Evolutionary conservation across 1,284 basidiomycete species (phyloP).

Genomic region (Puccinia horiana): DNA sequence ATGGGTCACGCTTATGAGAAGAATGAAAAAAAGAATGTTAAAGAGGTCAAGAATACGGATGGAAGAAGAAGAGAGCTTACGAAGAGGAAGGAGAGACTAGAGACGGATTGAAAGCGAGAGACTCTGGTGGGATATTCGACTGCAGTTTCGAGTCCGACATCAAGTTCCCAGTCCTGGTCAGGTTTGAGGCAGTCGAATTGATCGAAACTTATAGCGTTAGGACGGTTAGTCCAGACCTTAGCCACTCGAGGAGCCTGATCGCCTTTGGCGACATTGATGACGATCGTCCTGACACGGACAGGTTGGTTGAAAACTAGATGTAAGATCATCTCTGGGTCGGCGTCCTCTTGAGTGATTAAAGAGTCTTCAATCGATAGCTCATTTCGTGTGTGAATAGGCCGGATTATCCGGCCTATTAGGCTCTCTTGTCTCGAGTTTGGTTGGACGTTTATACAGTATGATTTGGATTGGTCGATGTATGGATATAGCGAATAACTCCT

Average conservation of each 20-base stretch:
- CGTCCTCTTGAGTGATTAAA: conserved; percentile 10
- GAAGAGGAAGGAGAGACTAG: conserved; percentile 43
- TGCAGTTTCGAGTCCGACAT: conserved; percentile 27
- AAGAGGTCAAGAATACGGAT: not conserved
- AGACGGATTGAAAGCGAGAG: conserved; percentile 47
- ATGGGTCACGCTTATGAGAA: conserved; percentile 26
- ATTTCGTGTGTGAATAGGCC: conserved; percentile 37
- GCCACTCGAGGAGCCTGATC: conserved; percentile 21
- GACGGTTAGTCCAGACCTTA: conserved; percentile 38
- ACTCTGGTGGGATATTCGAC: conserved; percentile 45
- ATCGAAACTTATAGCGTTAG: conserved; percentile 36
- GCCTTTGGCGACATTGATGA: conserved; percentile 31
- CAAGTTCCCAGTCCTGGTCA: conserved; percentile 46
- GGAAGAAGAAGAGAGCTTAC: not conserved
- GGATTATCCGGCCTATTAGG: conserved; percentile 4
- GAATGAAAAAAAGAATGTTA: not conserved
- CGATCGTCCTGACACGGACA: conserved; percentile 29
- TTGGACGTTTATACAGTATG: conserved; percentile 33
- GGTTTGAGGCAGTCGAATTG: conserved; percentile 20
- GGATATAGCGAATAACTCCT: conserved; percentile 37
- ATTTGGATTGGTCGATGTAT: conserved; percentile 42
- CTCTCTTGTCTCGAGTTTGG: not conserved
- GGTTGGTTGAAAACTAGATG: conserved; percentile 43
- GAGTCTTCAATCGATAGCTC: conserved; percentile 31
- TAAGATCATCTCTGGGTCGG: conserved; percentile 45